A percentile compares a stretch with the other conserved stretches of the same genome.
phyloP scores from a whole-genome alignment of 139 green algal genomes.

The Picochlorum sp. region DNA sequence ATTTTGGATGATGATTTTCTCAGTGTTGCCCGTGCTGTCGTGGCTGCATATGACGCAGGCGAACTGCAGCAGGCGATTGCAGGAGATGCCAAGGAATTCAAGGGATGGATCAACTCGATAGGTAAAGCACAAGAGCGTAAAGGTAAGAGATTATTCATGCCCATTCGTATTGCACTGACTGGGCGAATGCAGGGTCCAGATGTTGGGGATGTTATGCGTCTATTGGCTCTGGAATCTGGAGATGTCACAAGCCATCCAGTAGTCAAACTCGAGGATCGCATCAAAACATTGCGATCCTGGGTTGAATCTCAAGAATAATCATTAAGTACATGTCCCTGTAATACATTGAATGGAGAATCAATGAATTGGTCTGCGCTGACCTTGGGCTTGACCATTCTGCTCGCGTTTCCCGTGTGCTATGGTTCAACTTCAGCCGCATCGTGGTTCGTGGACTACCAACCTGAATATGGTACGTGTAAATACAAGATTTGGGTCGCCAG shows the following conservation, averaged over 20 bases:
- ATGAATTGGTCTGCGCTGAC: no score
- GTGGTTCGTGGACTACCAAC: no score
- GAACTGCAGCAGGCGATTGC: conserved; percentile 63
- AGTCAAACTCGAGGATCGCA: conserved; percentile 54
- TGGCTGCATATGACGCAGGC: conserved; percentile 67
- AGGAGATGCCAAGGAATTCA: conserved; percentile 56
- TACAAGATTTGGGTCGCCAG: no score
- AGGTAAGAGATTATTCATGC: conserved; percentile 98
- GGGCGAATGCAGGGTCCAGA: conserved; percentile 77
- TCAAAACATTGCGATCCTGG: conserved; percentile 53
- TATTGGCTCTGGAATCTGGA: conserved; percentile 54
- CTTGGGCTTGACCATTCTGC: no score
- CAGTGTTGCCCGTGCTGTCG: conserved; percentile 59
- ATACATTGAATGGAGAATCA: no score
- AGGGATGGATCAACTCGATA: conserved; percentile 81
- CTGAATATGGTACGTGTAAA: no score
- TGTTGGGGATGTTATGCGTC: conserved; percentile 67
- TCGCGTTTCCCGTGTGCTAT: no score
- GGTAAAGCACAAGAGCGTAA: conserved; percentile 93
- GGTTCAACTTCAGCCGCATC: no score
- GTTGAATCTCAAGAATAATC: neutral
- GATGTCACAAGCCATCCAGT: conserved; percentile 43
- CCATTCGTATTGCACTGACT: conserved; percentile 85
- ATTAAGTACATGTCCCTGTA: conserved; percentile 6
- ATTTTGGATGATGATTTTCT: conserved; percentile 64